A percentile compares a stretch with the other conserved stretches of the same genome.
Evolutionary conservation across 768 basidiomycete species (phyloP).

Genomic region (Boletellus sp.): DNA sequence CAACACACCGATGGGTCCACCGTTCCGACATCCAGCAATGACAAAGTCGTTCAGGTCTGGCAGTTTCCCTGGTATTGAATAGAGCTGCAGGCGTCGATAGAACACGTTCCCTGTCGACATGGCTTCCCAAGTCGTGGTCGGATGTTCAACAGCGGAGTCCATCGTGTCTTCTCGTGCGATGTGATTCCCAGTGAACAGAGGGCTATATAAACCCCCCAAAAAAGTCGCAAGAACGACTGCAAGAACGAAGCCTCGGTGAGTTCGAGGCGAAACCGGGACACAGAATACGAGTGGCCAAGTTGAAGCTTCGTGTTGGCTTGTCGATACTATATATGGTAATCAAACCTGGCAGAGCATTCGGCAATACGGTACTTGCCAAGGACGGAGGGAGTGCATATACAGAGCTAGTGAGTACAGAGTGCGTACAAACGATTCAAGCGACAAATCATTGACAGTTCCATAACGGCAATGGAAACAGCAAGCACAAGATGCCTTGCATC

Average conservation of each 20-base stretch:
- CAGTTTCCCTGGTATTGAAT: slow-evolving; percentile 75
- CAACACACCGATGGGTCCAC: slow-evolving; percentile 80
- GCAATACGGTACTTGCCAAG: not conserved
- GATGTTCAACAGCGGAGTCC: slow-evolving; percentile 56
- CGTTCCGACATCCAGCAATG: slow-evolving; percentile 76
- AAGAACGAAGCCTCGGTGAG: not conserved
- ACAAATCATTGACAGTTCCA: slow-evolving; percentile 9
- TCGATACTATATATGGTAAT: not conserved
- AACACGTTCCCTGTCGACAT: slow-evolving; percentile 86
- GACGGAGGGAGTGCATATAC: not conserved
- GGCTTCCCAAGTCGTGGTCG: slow-evolving; percentile 84
- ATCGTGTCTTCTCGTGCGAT: slow-evolving; percentile 11
- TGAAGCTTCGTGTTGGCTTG: not conserved
- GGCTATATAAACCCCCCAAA: not conserved
- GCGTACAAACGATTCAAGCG: not conserved
- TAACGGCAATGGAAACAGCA: not conserved
- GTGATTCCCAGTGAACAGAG: not conserved
- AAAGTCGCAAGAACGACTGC: not conserved
- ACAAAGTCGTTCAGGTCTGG: slow-evolving; percentile 77
- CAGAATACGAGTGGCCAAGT: not conserved
- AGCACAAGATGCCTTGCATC: not conserved
- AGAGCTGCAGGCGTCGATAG: slow-evolving; percentile 82
- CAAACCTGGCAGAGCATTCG: not conserved
- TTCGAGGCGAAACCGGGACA: not conserved
- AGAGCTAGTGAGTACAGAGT: not conserved